These are phyloP conservation scores for Cercospora zeina DNA, from an alignment of 2,329 filamentous ascomycete genomes.

Conservation along the genomic window DNA sequence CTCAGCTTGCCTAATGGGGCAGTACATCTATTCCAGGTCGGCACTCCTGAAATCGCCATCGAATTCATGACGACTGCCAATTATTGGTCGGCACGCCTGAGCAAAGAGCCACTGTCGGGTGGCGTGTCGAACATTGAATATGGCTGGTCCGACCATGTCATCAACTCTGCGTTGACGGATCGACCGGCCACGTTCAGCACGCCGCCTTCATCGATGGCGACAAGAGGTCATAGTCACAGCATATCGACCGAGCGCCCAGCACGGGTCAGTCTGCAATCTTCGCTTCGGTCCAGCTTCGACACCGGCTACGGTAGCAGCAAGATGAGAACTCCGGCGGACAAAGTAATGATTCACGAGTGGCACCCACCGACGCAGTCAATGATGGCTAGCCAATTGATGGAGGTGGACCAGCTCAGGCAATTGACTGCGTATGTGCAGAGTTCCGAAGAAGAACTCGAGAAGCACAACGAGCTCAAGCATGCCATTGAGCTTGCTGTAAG, in stretches of 20 bases:
- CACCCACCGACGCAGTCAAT: slow-evolving; percentile 84
- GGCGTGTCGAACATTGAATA: slow-evolving; percentile 97
- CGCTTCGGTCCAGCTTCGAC: slow-evolving; percentile 60
- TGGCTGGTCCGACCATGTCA: slow-evolving; percentile 85
- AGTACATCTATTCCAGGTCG: slow-evolving; percentile 97
- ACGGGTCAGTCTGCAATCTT: slow-evolving; percentile 45
- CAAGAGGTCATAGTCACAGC: slow-evolving; percentile 32
- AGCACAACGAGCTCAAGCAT: slow-evolving; percentile 82
- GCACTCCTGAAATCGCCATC: slow-evolving; percentile 88
- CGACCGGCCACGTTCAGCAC: slow-evolving; percentile 28
- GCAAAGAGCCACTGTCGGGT: slow-evolving; percentile 87
- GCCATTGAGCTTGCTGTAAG: slow-evolving; percentile 79
- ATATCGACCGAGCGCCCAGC: slow-evolving; percentile 29
- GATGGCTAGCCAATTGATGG: slow-evolving; percentile 74
- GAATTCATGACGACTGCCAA: slow-evolving; percentile 95
- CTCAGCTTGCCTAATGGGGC: slow-evolving; percentile 87
- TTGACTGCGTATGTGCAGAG: slow-evolving; percentile 77
- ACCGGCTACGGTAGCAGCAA: slow-evolving; percentile 53
- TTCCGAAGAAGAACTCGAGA: slow-evolving; percentile 80
- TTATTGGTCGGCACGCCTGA: slow-evolving; percentile 94
- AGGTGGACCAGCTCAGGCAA: slow-evolving; percentile 76
- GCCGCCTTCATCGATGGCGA: slow-evolving; percentile 39
- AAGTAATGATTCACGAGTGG: slow-evolving; percentile 83
- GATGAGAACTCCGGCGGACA: slow-evolving; percentile 77
- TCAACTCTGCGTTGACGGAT: slow-evolving; percentile 56